Base-by-base conservation (phyloP, 805 yeast species). In the Saturnispora sanitii region DNA sequence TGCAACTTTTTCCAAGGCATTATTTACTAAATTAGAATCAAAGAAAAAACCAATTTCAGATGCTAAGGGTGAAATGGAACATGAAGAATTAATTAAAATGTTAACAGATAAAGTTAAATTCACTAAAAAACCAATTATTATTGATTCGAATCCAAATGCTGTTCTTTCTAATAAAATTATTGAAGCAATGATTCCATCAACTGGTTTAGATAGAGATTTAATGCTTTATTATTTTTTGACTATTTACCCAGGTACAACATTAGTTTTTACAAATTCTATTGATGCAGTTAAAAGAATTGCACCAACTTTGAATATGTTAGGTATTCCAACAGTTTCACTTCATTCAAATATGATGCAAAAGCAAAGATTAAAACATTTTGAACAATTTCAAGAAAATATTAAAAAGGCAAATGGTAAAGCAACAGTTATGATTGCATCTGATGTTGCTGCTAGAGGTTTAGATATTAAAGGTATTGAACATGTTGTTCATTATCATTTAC, bases 371-470 rank as follows among this genome's bases (percentile, higher is more conserved):
- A 72, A 88, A 50, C 75, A 90, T 3, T 65, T 92, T 52, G 98
- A 92, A 62, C 72, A 80, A 46, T 90, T 87, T 67, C 75, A 71
- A 48, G 70, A 66, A 35, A 67, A 73, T 34, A 51, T 55, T 22
- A 54, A 47, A 19, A 57, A 44, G 2, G 59, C 61, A 6, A 54
- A 54, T 18, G 71, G 73, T 18, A 70, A 62, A 37, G 65, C 77
- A 3, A 68, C 83, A 1, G 88, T 88, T 3, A 66, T 92, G 41
- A 73, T 92, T 40, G 95, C 96, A 1, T 86, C 97, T 4, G 98
- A 92, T 62, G 97, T 92, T 35, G 98, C 98, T 2, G 98, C 98
- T 4, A 76, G 98, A 68, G 98, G 98, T 45, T 70, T 92, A 45
- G 98, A 92, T 68, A 86, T 92, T 41, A 82, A 94, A 2, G 74